A percentile compares a stretch with the other conserved stretches of the same genome.
phyloP scores from a whole-genome alignment of 495 filamentous ascomycete genomes.

The Podospora australis region DNA sequence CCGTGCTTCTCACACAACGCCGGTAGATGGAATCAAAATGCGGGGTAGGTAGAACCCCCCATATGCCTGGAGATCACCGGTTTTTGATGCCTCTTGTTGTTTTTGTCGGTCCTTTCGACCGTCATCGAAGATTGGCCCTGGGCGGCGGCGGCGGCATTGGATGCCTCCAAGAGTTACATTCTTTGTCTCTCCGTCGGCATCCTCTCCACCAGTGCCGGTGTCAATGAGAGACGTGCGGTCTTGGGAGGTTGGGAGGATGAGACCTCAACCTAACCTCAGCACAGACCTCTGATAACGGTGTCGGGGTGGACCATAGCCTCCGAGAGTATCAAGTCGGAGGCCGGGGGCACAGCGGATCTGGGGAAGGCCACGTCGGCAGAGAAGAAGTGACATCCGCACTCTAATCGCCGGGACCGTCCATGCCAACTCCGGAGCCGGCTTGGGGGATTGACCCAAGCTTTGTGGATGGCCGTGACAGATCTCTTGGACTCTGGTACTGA shows the following conservation, averaged over 20 bases:
- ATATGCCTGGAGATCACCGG: background rate
- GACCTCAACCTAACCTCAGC: constrained; percentile 6
- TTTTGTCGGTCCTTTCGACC: constrained; percentile 4
- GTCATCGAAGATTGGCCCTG: constrained; percentile 8
- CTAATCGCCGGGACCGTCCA: background rate
- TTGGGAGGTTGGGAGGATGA: background rate
- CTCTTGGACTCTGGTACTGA: constrained; percentile 8
- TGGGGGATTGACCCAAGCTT: too few species aligned
- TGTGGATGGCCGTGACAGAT: too few species aligned
- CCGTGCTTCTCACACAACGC: background rate
- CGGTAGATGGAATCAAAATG: constrained; percentile 11
- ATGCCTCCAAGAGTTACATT: constrained; percentile 1
- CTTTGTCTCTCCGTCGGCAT: constrained; percentile 5
- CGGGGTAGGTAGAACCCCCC: constrained; percentile 7
- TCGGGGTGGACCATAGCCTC: background rate
- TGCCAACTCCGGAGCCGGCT: constrained; percentile 1
- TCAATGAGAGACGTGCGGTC: background rate
- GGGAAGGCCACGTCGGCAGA: constrained; percentile 2
- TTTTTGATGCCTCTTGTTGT: background rate
- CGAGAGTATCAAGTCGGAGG: background rate
- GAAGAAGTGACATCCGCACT: constrained; percentile 1
- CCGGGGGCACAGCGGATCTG: background rate
- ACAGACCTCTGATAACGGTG: background rate
- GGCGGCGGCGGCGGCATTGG: constrained; percentile 11
- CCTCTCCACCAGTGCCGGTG: constrained; percentile 5